phyloP scores from a whole-genome alignment of 129 eudicot genomes.

The Mikania micrantha region DNA sequence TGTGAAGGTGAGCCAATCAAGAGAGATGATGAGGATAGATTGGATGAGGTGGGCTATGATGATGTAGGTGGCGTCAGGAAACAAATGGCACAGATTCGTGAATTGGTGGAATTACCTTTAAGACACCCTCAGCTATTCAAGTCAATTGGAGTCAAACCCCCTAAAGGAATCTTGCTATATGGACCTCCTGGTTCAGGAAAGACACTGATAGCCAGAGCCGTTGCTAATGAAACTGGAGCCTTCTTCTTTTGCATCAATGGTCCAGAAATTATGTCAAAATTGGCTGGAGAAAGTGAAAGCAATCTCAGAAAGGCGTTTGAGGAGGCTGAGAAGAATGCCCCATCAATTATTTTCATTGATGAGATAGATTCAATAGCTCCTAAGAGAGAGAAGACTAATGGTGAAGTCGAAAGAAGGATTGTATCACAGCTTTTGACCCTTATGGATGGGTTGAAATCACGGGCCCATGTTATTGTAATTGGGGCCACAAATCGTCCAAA shows the following conservation, averaged over 20 bases:
- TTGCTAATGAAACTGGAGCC: constrained; percentile 82
- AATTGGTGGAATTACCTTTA: constrained; percentile 64
- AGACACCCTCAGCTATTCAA: constrained; percentile 71
- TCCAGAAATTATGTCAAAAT: constrained; percentile 76
- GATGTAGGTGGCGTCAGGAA: constrained; percentile 87
- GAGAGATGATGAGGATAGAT: constrained; percentile 69
- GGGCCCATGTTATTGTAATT: constrained; percentile 78
- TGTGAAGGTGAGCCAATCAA: constrained; percentile 80
- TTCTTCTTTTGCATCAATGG: constrained; percentile 72
- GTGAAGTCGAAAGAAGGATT: constrained; percentile 84
- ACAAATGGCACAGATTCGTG: constrained; percentile 86
- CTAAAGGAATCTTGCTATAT: constrained; percentile 68
- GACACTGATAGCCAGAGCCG: constrained; percentile 72
- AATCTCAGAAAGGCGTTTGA: constrained; percentile 83
- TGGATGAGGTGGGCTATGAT: constrained; percentile 77
- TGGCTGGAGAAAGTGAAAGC: constrained; percentile 88
- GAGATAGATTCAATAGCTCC: constrained; percentile 86
- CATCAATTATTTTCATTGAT: constrained; percentile 77
- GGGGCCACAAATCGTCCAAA: constrained; percentile 86
- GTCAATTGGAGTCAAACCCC: constrained; percentile 71
- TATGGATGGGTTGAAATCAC: constrained; percentile 76
- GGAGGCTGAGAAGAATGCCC: constrained; percentile 91
- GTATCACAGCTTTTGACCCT: constrained; percentile 71
- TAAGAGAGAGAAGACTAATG: constrained; percentile 73
- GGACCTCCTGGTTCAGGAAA: constrained; percentile 89